Evolutionary conservation across 768 basidiomycete species (phyloP).

Genomic region (Leucosporidium yakuticum): DNA sequence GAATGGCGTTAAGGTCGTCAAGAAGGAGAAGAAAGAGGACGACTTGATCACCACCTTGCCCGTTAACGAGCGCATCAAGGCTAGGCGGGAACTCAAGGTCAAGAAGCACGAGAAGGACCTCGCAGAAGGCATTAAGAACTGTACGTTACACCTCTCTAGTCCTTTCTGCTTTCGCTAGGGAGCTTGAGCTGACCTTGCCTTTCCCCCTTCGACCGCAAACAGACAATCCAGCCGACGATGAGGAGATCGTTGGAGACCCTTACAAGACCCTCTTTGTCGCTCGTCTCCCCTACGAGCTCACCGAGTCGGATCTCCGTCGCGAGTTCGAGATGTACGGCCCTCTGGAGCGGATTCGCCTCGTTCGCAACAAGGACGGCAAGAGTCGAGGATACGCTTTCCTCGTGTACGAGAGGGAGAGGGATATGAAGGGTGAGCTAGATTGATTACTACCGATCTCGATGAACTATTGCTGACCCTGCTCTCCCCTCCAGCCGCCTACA

Average conservation of each 20-base stretch:
- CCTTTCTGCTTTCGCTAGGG: neutral
- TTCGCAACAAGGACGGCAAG: slow-evolving; percentile 66
- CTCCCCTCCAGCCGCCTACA: slow-evolving; percentile 63
- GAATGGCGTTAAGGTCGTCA: slow-evolving; percentile 57
- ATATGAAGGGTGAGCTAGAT: slow-evolving; percentile 81
- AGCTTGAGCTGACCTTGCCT: neutral
- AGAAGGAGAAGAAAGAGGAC: slow-evolving; percentile 58
- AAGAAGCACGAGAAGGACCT: slow-evolving; percentile 19
- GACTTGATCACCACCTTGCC: too few relatives aligned
- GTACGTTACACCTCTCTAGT: neutral
- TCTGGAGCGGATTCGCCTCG: slow-evolving; percentile 89
- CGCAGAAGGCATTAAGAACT: neutral
- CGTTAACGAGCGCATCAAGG: slow-evolving; percentile 42
- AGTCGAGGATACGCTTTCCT: slow-evolving; percentile 92
- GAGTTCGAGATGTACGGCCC: slow-evolving; percentile 95
- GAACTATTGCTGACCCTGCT: slow-evolving; percentile 46
- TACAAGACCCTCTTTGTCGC: slow-evolving; percentile 98
- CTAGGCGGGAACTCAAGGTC: slow-evolving; percentile 42
- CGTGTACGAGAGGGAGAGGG: slow-evolving; percentile 94
- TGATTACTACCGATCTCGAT: slow-evolving; percentile 10
- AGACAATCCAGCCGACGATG: slow-evolving; percentile 91
- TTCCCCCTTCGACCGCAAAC: neutral
- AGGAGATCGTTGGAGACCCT: slow-evolving; percentile 87
- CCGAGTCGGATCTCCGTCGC: slow-evolving; percentile 82
- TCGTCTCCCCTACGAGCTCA: slow-evolving; percentile 82